Evolutionary conservation across 768 basidiomycete genomes (phyloP).

Genomic region (Boletus reticuloceps): DNA sequence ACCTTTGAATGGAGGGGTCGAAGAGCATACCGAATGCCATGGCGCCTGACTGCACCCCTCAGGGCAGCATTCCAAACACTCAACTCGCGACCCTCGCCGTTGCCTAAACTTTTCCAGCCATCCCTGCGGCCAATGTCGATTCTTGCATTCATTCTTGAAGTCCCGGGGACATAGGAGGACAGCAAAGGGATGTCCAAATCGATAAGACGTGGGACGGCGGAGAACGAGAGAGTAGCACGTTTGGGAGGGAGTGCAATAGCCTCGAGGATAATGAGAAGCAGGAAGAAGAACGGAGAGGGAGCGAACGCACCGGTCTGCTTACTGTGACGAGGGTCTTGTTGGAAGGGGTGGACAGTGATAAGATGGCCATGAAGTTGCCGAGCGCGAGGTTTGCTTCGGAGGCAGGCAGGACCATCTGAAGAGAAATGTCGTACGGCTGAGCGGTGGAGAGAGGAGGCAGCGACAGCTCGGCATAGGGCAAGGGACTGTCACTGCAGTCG

Average conservation of each 20-base stretch:
- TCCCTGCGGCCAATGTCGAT: constrained; percentile 76
- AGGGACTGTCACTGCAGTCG: constrained; percentile 51
- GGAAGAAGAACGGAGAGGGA: background rate
- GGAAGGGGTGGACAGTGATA: constrained; percentile 55
- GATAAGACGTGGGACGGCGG: constrained; percentile 39
- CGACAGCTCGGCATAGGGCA: constrained; percentile 59
- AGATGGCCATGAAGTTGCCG: constrained; percentile 81
- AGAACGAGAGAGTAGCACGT: constrained; percentile 34
- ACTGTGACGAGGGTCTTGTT: constrained; percentile 63
- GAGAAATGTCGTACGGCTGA: constrained; percentile 74
- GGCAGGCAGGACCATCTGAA: constrained; percentile 64
- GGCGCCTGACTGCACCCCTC: constrained; percentile 59
- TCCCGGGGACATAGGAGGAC: constrained; percentile 48
- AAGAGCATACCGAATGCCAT: constrained; percentile 61
- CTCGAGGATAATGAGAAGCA: constrained; percentile 36
- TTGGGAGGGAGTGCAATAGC: constrained; percentile 51
- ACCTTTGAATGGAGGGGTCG: background rate
- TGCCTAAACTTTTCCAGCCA: constrained; percentile 66
- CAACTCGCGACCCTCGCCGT: constrained; percentile 70
- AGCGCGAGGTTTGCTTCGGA: constrained; percentile 66
- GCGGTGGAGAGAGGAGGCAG: constrained; percentile 52
- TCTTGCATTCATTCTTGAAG: constrained; percentile 49
- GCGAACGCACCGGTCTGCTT: constrained; percentile 61
- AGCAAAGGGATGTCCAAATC: constrained; percentile 57
- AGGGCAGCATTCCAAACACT: constrained; percentile 62